These are phyloP conservation scores for Cryptococcus jaspeensis DNA, from an alignment of 1,284 basidiomycete species.

Conservation along the genomic window DNA sequence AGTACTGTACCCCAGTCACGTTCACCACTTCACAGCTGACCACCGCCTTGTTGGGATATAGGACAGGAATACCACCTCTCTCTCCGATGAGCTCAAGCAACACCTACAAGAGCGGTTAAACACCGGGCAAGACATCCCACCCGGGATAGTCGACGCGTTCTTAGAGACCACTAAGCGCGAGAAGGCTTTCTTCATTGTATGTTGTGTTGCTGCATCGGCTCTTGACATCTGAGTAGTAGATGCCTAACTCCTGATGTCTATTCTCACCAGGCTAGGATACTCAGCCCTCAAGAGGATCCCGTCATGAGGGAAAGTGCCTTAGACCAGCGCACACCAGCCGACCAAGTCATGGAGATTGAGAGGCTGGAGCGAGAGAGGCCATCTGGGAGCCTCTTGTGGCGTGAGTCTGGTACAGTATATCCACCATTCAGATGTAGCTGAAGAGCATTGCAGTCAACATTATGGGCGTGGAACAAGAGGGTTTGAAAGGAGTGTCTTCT, in stretches of 20 bases:
- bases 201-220: background rate
- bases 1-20: too few species aligned
- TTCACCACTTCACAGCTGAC: too few species aligned
- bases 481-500: background rate
- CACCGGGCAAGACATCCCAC: background rate
- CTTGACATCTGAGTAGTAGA: background rate
- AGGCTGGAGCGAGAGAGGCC: background rate
- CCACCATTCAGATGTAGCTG: background rate
- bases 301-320: background rate
- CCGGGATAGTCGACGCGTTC: background rate
- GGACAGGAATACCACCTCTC: too few species aligned
- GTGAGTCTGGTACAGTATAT: background rate
- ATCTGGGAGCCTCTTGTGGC: background rate
- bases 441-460: slow-evolving; percentile 2
- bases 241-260: background rate
- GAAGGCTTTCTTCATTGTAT: background rate
- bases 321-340: background rate
- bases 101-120: background rate
- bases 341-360: background rate
- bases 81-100: background rate
- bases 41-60: too few species aligned
- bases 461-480: background rate
- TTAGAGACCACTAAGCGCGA: background rate
- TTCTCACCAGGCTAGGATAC: background rate
- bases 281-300: too few species aligned